Conservation (phyloP, 176 grass and related monocot species). For the Guadua angustifolia region DNA sequence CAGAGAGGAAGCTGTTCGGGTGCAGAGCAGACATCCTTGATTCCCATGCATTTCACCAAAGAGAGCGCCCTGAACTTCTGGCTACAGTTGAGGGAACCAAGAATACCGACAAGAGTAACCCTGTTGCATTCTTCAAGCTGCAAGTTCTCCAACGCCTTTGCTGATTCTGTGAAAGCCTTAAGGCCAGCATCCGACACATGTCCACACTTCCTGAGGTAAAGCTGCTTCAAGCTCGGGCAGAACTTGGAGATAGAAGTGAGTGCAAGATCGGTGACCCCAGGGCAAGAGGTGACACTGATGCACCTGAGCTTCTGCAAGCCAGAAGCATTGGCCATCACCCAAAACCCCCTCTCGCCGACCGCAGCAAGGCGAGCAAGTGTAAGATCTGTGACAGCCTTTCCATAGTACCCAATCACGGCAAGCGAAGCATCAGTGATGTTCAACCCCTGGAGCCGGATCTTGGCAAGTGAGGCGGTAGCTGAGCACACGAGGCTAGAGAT, state of each 20-base stretch:
- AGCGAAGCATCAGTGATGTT: conserved; percentile 84
- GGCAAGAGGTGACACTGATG: conserved; percentile 72
- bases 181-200: conserved; percentile 78
- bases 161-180: conserved; percentile 57
- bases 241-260: conserved; percentile 78
- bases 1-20: conserved; percentile 70
- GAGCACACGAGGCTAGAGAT: conserved; percentile 74
- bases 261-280: conserved; percentile 80
- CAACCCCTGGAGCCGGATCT: conserved; percentile 75
- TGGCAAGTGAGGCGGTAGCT: conserved; percentile 59
- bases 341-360: conserved; percentile 85
- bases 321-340: conserved; percentile 93
- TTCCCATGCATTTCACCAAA: conserved; percentile 87
- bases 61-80: conserved; percentile 65
- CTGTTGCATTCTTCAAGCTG: conserved; percentile 81
- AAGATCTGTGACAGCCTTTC: conserved; percentile 75
- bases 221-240: conserved; percentile 72
- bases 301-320: conserved; percentile 84
- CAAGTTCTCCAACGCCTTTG: conserved; percentile 67
- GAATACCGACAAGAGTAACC: conserved; percentile 76
- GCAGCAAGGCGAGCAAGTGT: conserved; percentile 57
- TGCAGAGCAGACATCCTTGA: conserved; percentile 64
- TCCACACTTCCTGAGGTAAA: conserved; percentile 63
- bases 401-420: conserved; percentile 83
- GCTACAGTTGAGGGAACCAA: conserved; percentile 63